phyloP scores from a whole-genome alignment of 2,329 filamentous ascomycete species.

The Verticillium tricorpus region DNA sequence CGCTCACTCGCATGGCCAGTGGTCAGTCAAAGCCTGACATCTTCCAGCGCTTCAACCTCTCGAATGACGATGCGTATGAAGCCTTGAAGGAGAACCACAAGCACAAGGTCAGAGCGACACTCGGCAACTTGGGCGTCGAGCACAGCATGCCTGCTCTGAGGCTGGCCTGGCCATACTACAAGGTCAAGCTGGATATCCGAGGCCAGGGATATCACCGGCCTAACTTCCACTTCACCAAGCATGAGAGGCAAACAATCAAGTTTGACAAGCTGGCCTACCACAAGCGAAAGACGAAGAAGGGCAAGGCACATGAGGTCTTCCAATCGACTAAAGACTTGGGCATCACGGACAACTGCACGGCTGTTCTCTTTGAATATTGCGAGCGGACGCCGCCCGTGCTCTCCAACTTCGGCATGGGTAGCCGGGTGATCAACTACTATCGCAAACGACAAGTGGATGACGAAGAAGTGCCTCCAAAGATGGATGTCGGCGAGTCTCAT shows the following conservation, averaged over 20 bases:
- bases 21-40: constrained; percentile 69
- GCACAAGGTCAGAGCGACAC: constrained; percentile 88
- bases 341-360: constrained; percentile 81
- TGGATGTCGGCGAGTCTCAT: constrained; percentile 82
- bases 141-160: constrained; percentile 90
- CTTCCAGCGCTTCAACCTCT: constrained; percentile 84
- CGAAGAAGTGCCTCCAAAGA: constrained; percentile 70
- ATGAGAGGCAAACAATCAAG: constrained; percentile 62
- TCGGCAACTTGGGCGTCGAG: constrained; percentile 89
- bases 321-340: constrained; percentile 76
- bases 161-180: constrained; percentile 94
- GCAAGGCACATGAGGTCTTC: constrained; percentile 76
- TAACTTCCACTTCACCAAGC: constrained; percentile 65
- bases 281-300: constrained; percentile 80
- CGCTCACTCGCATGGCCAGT: constrained; percentile 62
- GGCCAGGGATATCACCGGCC: constrained; percentile 82
- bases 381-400: constrained; percentile 89
- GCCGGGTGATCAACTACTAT: constrained; percentile 94
- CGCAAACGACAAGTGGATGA: constrained; percentile 72
- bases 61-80: constrained; percentile 94
- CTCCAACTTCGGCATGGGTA: constrained; percentile 97
- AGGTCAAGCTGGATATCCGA: constrained; percentile 72
- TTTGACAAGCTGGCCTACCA: constrained; percentile 68
- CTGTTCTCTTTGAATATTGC: constrained; percentile 89
- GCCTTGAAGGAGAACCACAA: constrained; percentile 94